Conservation (phyloP, 2,329 filamentous ascomycete species). For the Exophiala mesophila region DNA sequence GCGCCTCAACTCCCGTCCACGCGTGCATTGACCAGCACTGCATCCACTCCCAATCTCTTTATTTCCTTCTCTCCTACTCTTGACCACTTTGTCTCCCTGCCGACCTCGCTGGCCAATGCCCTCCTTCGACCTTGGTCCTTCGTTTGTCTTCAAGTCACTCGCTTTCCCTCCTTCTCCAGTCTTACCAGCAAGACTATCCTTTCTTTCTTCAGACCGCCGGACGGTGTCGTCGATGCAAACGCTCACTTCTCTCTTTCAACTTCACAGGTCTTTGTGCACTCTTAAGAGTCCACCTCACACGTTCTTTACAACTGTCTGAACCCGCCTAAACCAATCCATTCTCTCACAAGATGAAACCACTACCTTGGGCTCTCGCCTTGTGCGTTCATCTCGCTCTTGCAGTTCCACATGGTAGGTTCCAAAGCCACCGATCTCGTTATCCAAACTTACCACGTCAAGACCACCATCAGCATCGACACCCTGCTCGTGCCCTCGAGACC, state of each 20-base stretch:
- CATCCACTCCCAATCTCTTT: constrained; percentile 20
- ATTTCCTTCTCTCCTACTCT: constrained; percentile 9
- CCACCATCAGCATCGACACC: constrained; percentile 15
- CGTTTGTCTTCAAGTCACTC: background rate
- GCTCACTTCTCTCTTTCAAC: constrained; percentile 13
- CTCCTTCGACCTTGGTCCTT: constrained; percentile 6
- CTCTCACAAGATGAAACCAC: constrained; percentile 14
- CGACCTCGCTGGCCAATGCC: constrained; percentile 12
- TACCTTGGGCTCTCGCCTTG: constrained; percentile 10
- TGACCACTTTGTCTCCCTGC: constrained; percentile 8
- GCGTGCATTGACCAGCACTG: constrained; percentile 14
- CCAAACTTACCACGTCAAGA: constrained; percentile 13
- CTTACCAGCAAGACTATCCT: no score
- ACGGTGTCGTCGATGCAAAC: constrained; percentile 12
- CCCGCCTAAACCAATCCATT: background rate
- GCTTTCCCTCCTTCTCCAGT: background rate
- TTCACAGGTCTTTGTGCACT: constrained; percentile 13
- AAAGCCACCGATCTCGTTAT: background rate
- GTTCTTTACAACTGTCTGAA: no score
- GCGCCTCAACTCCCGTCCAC: constrained; percentile 10
- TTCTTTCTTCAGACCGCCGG: constrained; percentile 10
- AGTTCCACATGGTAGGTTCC: constrained; percentile 22
- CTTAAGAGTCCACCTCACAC: no score
- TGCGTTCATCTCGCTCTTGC: constrained; percentile 15
- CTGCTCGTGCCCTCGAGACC: constrained; percentile 9